Percentiles rank a stretch among this genome's conserved stretches.
These are phyloP conservation scores for Croton setiger DNA, from an alignment of 441 rosid species.

Conservation along the genomic window DNA sequence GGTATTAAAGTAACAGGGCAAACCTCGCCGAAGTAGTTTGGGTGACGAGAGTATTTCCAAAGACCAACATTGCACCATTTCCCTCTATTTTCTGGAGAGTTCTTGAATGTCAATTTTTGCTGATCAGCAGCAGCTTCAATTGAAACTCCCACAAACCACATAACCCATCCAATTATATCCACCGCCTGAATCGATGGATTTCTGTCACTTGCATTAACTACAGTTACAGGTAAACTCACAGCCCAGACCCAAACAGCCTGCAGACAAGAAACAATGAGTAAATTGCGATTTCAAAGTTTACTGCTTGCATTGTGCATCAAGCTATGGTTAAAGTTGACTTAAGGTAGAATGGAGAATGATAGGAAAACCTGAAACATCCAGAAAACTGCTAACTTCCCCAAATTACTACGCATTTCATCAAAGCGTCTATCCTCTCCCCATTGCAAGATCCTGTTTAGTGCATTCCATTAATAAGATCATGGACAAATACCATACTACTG, in stretches of 20 bases:
- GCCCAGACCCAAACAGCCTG: conserved; percentile 99
- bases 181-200: conserved; percentile 55
- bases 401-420: conserved; percentile 75
- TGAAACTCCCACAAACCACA: conserved; percentile 61
- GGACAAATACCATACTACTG: background rate
- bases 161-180: conserved; percentile 83
- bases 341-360: background rate
- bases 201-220: conserved; percentile 76
- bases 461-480: conserved; percentile 3
- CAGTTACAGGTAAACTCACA: conserved; percentile 84
- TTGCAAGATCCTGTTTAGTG: conserved; percentile 59
- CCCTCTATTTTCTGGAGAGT: conserved; percentile 69
- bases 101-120: conserved; percentile 77
- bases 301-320: background rate
- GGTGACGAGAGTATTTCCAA: conserved; percentile 89
- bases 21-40: conserved; percentile 98
- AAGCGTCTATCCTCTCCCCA: conserved; percentile 97
- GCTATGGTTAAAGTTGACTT: conserved; percentile 6
- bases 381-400: conserved; percentile 68
- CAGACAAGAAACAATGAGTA: conserved; percentile 7
- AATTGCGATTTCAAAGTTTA: conserved; percentile 4
- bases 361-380: conserved; percentile 76
- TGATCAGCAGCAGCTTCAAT: conserved; percentile 84
- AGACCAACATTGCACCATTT: conserved; percentile 81
- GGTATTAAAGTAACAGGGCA: conserved; percentile 18